A percentile compares a stretch with the other conserved stretches of the same genome.
Evolutionary conservation across 805 yeast species (phyloP).

Genomic region (Yamadazyma kitorensis): DNA sequence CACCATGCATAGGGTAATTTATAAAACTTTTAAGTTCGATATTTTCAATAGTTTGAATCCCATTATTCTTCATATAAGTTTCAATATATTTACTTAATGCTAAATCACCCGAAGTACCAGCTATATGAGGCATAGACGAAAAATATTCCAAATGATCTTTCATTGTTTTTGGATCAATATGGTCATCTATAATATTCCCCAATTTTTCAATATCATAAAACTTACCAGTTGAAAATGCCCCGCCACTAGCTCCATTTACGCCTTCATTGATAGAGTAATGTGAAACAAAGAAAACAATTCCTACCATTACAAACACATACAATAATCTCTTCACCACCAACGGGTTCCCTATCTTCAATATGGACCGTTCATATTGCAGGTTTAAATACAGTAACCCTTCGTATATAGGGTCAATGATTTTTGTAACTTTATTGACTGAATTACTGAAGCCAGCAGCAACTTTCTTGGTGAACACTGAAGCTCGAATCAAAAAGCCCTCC

Average conservation of each 20-base stretch:
- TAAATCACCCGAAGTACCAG: slow-evolving; percentile 86
- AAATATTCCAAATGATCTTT: slow-evolving; percentile 68
- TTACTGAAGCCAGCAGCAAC: slow-evolving; percentile 8
- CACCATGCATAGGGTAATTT: slow-evolving; percentile 55
- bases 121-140: slow-evolving; percentile 77
- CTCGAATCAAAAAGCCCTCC: slow-evolving; percentile 30
- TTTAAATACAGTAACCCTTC: slow-evolving; percentile 43
- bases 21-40: slow-evolving; percentile 52
- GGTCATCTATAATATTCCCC: slow-evolving; percentile 45
- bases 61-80: slow-evolving; percentile 55
- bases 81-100: slow-evolving; percentile 66
- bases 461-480: slow-evolving; percentile 22
- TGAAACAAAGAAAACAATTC: slow-evolving; percentile 54
- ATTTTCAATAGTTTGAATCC: slow-evolving; percentile 50
- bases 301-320: slow-evolving; percentile 65
- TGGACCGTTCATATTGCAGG: slow-evolving; percentile 50
- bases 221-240: slow-evolving; percentile 48
- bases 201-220: slow-evolving; percentile 61
- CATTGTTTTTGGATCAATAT: slow-evolving; percentile 53
- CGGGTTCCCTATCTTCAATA: slow-evolving; percentile 80
- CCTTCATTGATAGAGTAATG: slow-evolving; percentile 49
- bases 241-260: slow-evolving; percentile 37
- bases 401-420: slow-evolving; percentile 50
- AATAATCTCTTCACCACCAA: slow-evolving; percentile 73
- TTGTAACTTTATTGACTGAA: slow-evolving; percentile 39